Evolutionary conservation across 306 rosid genomes (phyloP).

Genomic region (Mucuna pruriens): DNA sequence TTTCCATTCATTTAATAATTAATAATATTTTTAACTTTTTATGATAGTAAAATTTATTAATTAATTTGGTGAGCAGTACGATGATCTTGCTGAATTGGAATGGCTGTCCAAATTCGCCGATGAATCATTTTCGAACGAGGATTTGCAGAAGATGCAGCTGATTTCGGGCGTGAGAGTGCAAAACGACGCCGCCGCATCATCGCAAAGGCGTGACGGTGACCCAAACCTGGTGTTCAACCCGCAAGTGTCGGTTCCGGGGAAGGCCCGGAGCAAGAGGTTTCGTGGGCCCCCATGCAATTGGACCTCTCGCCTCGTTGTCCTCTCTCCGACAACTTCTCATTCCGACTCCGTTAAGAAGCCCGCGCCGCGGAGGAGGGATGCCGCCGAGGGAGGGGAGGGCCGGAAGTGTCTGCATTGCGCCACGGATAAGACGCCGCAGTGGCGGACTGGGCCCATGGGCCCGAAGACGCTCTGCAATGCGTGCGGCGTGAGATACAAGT

Average conservation of each 20-base stretch:
- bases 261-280: constrained; percentile 90
- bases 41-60: not conserved
- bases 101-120: constrained; percentile 88
- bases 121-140: constrained; percentile 88
- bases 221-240: constrained; percentile 44
- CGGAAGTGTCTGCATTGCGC: constrained; percentile 88
- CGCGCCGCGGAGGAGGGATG: constrained; percentile 58
- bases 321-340: constrained; percentile 50
- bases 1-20: not conserved
- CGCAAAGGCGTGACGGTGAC: constrained; percentile 36
- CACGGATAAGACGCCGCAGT: constrained; percentile 92
- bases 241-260: constrained; percentile 70
- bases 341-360: constrained; percentile 47
- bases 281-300: constrained; percentile 85
- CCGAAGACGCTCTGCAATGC: constrained; percentile 89
- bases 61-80: constrained; percentile 51
- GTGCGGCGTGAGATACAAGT: constrained; percentile 86
- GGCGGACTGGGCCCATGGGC: constrained; percentile 92
- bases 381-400: constrained; percentile 52
- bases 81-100: constrained; percentile 88
- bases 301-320: constrained; percentile 72
- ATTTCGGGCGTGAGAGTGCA: constrained; percentile 67
- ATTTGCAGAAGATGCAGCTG: constrained; percentile 73
- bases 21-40: not conserved
- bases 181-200: constrained; percentile 46